Evolutionary conservation across 116 monocot species (phyloP).

Genomic region (Trichopus zeylanicus): DNA sequence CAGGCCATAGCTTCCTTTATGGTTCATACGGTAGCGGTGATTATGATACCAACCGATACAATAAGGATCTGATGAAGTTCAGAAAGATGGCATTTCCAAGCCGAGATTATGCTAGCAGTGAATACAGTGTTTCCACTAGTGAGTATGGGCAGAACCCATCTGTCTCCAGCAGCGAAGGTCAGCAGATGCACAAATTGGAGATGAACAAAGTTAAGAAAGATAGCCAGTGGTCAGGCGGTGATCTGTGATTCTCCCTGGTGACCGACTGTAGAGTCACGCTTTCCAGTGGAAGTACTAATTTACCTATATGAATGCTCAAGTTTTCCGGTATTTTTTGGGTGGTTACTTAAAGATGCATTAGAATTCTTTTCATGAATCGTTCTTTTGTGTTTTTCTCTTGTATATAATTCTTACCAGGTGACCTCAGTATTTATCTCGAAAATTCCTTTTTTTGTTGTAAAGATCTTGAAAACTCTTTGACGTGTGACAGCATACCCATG

Average conservation of each 20-base stretch:
- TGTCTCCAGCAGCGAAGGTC: slow-evolving; percentile 65
- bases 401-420: not conserved
- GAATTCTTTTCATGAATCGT: not conserved
- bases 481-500: too few species aligned
- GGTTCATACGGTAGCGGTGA: slow-evolving; percentile 59
- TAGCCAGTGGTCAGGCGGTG: slow-evolving; percentile 14
- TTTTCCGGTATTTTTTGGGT: not conserved
- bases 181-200: slow-evolving; percentile 41
- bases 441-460: too few species aligned
- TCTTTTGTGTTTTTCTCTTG: not conserved
- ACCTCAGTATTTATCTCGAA: not conserved
- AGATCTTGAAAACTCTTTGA: too few species aligned
- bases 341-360: not conserved
- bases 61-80: slow-evolving; percentile 73
- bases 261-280: slow-evolving; percentile 4
- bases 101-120: slow-evolving; percentile 36
- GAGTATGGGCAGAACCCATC: slow-evolving; percentile 71
- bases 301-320: too few species aligned
- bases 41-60: slow-evolving; percentile 48
- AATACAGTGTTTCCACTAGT: slow-evolving; percentile 57
- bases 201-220: slow-evolving; percentile 26
- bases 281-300: too few species aligned
- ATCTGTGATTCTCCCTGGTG: slow-evolving; percentile 1
- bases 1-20: slow-evolving; percentile 48
- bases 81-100: slow-evolving; percentile 52